Evolutionary conservation across 805 yeast species (phyloP).

Genomic region (Ascoidea asiatica): DNA sequence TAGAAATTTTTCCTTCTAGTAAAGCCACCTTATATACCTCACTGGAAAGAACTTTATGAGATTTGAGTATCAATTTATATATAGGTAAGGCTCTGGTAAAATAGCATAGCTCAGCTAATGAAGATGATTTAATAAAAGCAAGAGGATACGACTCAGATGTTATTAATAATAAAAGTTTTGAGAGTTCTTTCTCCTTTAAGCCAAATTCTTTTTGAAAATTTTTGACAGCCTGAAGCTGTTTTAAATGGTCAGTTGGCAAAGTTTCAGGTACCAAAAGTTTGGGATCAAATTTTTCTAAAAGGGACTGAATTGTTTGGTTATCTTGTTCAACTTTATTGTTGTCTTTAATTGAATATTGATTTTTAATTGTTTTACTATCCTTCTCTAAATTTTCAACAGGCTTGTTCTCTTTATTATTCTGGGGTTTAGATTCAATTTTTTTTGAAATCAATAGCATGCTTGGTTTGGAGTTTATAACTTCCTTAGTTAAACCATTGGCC

Average conservation of each 20-base stretch:
- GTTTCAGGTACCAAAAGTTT: not conserved
- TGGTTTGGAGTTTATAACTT: no score
- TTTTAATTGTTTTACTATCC: no score
- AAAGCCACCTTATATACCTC: slow-evolving; percentile 76
- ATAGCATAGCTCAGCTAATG: slow-evolving; percentile 78
- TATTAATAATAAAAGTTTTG: slow-evolving; percentile 29
- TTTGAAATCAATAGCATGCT: no score
- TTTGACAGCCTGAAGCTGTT: slow-evolving; percentile 7
- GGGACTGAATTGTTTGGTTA: not conserved
- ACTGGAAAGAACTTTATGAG: slow-evolving; percentile 78
- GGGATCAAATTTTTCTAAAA: slow-evolving; percentile 1
- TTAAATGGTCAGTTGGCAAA: slow-evolving; percentile 5
- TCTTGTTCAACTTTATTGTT: no score
- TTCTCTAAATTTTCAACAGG: no score
- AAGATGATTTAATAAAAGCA: slow-evolving; percentile 39
- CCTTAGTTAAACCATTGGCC: no score
- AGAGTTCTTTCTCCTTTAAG: slow-evolving; percentile 25
- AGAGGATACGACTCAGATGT: slow-evolving; percentile 41
- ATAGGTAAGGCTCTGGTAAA: slow-evolving; percentile 81
- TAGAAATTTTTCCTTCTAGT: slow-evolving; percentile 84
- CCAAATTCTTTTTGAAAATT: slow-evolving; percentile 16
- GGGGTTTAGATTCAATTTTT: no score
- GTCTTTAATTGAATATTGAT: no score
- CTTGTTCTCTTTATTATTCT: no score
- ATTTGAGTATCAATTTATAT: slow-evolving; percentile 64